These are phyloP conservation scores for Trametes cinnabarina DNA, from an alignment of 768 basidiomycete genomes.

Conservation along the genomic window DNA sequence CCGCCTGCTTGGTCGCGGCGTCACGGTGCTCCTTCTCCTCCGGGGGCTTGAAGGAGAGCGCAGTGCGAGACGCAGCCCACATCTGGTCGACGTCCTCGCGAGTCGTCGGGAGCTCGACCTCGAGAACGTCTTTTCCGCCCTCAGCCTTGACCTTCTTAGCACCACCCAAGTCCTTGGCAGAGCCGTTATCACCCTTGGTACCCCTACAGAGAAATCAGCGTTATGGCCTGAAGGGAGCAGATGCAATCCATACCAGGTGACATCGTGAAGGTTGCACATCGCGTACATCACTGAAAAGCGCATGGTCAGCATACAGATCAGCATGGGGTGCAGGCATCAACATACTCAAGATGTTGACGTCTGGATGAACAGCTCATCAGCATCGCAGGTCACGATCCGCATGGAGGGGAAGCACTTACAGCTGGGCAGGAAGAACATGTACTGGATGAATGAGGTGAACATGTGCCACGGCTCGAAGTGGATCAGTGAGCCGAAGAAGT, in stretches of 20 bases:
- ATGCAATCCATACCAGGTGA: conserved; percentile 54
- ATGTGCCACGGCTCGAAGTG: conserved; percentile 97
- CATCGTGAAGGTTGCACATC: conserved; percentile 90
- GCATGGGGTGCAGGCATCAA: conserved; percentile 2
- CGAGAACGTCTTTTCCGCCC: conserved; percentile 83
- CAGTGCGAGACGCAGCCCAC: conserved; percentile 73
- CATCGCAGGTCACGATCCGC: not conserved
- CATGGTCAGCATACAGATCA: not conserved
- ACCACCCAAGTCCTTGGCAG: conserved; percentile 83
- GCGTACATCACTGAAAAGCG: conserved; percentile 74
- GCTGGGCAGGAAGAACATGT: conserved; percentile 84
- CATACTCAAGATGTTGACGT: conserved; percentile 78
- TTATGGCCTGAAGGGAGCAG: not conserved
- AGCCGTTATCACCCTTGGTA: conserved; percentile 89
- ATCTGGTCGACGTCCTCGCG: conserved; percentile 86
- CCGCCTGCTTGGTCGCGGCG: conserved; percentile 84
- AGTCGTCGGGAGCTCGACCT: conserved; percentile 78
- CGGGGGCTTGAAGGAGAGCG: conserved; percentile 66
- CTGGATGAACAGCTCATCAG: conserved; percentile 31
- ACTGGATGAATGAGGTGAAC: conserved; percentile 89
- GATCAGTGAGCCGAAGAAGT: conserved; percentile 82
- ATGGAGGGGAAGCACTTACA: conserved; percentile 41
- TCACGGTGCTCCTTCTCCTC: conserved; percentile 80
- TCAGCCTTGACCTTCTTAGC: conserved; percentile 87
- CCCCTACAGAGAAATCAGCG: conserved; percentile 48